These are phyloP conservation scores for Geranium incanum DNA, from an alignment of 441 rosid species.

Conservation along the genomic window DNA sequence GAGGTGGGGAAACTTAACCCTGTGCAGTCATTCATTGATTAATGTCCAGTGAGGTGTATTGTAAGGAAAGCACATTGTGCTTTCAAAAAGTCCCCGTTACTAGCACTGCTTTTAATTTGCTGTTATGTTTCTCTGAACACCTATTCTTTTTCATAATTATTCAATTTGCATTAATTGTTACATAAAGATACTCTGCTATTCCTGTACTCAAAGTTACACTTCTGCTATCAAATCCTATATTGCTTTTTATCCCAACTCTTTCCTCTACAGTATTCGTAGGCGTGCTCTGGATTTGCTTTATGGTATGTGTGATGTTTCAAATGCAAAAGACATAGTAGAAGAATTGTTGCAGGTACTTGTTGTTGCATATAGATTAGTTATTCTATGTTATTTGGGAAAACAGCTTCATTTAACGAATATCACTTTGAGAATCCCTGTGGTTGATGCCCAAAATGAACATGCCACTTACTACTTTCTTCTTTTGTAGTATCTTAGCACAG, in stretches of 20 bases:
- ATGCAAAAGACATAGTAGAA: slow-evolving; percentile 99
- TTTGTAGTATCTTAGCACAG: slow-evolving; percentile 86
- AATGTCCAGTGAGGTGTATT: neutral
- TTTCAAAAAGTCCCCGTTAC: no score
- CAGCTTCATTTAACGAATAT: slow-evolving; percentile 3
- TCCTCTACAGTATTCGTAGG: slow-evolving; percentile 64
- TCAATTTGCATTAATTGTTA: no score
- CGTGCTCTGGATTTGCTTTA: slow-evolving; percentile 99
- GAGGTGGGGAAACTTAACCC: neutral
- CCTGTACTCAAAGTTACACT: slow-evolving; percentile 5
- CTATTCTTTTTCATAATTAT: no score
- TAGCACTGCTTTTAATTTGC: no score
- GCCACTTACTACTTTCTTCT: slow-evolving; percentile 19
- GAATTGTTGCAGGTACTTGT: slow-evolving; percentile 78
- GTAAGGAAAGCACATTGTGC: neutral
- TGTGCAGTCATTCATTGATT: neutral
- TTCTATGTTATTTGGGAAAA: slow-evolving; percentile 12
- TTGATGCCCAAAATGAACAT: slow-evolving; percentile 14
- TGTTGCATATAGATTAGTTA: slow-evolving; percentile 12
- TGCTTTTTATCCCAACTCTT: slow-evolving; percentile 22
- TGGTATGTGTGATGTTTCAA: slow-evolving; percentile 98
- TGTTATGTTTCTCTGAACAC: no score
- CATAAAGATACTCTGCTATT: neutral
- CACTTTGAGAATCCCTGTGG: neutral
- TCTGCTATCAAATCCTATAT: neutral